Conservation (phyloP, 306 rosid genomes). For the Quercus agrifolia region DNA sequence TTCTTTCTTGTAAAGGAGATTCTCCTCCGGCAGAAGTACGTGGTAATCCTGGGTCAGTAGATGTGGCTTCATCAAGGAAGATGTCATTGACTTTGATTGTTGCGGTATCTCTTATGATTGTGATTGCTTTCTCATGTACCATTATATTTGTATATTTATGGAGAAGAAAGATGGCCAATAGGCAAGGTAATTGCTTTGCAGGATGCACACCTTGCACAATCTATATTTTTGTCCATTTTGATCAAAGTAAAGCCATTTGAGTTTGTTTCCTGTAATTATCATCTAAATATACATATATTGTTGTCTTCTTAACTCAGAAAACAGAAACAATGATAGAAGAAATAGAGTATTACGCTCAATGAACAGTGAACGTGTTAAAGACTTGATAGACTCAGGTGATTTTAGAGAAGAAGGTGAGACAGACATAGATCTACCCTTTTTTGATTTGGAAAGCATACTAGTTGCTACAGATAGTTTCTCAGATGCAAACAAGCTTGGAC, state of each 20-base stretch:
- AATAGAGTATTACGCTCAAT: not conserved
- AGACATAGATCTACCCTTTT: slow-evolving; percentile 38
- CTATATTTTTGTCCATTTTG: not conserved
- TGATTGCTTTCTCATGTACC: not conserved
- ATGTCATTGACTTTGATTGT: not conserved
- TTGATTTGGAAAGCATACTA: slow-evolving; percentile 20
- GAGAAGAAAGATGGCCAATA: slow-evolving; percentile 1
- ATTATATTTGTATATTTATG: not conserved
- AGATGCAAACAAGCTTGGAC: slow-evolving; percentile 43
- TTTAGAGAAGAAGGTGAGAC: slow-evolving; percentile 31
- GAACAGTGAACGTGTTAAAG: slow-evolving; percentile 23
- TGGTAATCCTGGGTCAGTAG: not conserved
- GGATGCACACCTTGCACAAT: not conserved
- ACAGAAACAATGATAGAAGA: not conserved
- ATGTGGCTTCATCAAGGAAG: not conserved
- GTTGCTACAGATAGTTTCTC: slow-evolving; percentile 52
- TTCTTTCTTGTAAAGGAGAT: not conserved
- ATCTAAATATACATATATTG: too few relatives aligned
- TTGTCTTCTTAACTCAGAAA: slow-evolving; percentile 18
- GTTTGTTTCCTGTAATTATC: too few relatives aligned
- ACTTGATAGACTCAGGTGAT: slow-evolving; percentile 18
- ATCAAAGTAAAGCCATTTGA: not conserved
- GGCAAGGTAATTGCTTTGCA: slow-evolving; percentile 10
- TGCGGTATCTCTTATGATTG: not conserved
- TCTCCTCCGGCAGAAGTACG: not conserved